These are phyloP conservation scores for Rhodofomes roseus DNA, from an alignment of 1,284 basidiomycete species.

Conservation along the genomic window DNA sequence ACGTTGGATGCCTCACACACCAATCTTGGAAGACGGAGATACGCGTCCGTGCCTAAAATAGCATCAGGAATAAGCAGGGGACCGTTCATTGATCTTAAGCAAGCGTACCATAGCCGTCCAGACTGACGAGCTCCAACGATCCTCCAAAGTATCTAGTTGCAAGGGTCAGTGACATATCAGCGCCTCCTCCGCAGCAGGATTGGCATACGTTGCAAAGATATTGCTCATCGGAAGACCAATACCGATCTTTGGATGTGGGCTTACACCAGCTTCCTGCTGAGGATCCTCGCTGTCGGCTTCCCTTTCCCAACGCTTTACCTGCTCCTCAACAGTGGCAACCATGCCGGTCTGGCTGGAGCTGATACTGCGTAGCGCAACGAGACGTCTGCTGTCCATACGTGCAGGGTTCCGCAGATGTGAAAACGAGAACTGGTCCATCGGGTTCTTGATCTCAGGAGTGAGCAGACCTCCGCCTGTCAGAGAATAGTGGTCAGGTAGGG, in stretches of 20 bases:
- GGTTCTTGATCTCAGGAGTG: constrained; percentile 48
- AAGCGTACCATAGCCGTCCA: constrained; percentile 80
- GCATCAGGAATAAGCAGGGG: neutral
- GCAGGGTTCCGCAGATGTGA: constrained; percentile 75
- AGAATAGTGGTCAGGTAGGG: neutral
- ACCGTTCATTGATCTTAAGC: constrained; percentile 15
- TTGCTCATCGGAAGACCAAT: constrained; percentile 85
- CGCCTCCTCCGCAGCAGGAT: neutral
- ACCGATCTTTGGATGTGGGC: constrained; percentile 63
- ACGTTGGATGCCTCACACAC: constrained; percentile 38
- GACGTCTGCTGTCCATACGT: constrained; percentile 60
- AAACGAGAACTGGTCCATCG: constrained; percentile 79
- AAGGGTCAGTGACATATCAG: neutral
- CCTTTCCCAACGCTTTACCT: constrained; percentile 50
- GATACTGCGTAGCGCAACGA: constrained; percentile 66
- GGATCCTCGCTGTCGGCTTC: constrained; percentile 30
- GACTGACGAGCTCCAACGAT: constrained; percentile 73
- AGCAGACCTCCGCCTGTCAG: constrained; percentile 64
- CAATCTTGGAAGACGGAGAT: constrained; percentile 76
- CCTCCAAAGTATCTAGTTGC: constrained; percentile 72
- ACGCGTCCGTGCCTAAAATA: constrained; percentile 71
- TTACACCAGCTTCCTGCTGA: constrained; percentile 44
- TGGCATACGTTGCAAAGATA: constrained; percentile 70
- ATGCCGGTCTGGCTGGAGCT: constrained; percentile 62
- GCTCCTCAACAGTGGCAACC: constrained; percentile 73